A percentile compares a stretch with the other conserved stretches of the same genome.
Evolutionary conservation across 1,139 yeast species (phyloP).

Genomic region (Sugiyamaella novakii): DNA sequence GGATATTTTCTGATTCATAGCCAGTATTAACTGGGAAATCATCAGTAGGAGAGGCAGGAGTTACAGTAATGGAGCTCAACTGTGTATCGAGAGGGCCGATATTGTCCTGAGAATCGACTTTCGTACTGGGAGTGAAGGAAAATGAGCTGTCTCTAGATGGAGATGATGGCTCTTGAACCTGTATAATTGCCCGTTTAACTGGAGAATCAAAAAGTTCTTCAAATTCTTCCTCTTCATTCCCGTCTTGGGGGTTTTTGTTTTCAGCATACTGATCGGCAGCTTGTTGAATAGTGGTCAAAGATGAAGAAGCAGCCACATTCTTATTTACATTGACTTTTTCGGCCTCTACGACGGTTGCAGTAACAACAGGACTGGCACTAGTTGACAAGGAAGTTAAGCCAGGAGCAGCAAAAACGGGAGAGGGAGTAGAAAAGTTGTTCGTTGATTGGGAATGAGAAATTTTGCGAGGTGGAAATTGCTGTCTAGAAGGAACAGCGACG

Average conservation of each 20-base stretch:
- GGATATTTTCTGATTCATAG: conserved; percentile 25
- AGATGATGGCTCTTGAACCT: neutral
- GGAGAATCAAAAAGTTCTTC: conserved; percentile 16
- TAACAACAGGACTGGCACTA: conserved; percentile 2
- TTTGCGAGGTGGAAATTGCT: neutral
- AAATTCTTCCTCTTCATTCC: conserved; percentile 7
- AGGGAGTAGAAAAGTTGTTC: neutral
- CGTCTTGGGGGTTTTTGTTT: neutral
- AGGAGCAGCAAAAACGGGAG: conserved; percentile 7
- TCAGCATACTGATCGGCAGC: neutral
- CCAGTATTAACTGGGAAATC: conserved; percentile 13
- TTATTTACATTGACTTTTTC: conserved; percentile 9
- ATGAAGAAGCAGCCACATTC: conserved; percentile 14
- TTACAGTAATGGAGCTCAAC: conserved; percentile 4
- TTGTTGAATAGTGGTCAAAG: conserved; percentile 10
- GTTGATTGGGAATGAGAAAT: neutral
- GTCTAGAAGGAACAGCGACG: neutral
- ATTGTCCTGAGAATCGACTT: neutral
- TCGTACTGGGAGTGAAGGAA: neutral
- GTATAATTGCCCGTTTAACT: conserved; percentile 11
- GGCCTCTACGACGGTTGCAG: conserved; percentile 8
- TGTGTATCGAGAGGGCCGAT: too few relatives aligned
- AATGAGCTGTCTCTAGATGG: neutral
- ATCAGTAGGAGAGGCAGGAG: conserved; percentile 20
- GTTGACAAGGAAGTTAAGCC: neutral